Conservation (phyloP, 768 basidiomycete species). For the Tricholoma saponaceum region DNA sequence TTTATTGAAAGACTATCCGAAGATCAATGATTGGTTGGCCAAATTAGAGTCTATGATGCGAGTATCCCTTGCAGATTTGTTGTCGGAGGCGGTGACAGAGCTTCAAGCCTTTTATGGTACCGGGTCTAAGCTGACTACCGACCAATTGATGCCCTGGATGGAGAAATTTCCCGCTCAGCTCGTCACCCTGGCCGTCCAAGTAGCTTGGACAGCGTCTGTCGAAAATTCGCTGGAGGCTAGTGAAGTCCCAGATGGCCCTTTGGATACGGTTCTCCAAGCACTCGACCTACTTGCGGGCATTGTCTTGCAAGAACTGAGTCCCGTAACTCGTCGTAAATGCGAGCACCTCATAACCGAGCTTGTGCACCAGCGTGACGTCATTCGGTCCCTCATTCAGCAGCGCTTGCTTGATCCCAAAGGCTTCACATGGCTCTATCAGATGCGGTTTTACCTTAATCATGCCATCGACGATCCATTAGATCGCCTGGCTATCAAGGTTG, state of each 20-base stretch:
- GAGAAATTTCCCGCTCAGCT: conserved; percentile 94
- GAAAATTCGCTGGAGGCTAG: conserved; percentile 63
- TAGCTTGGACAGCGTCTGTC: conserved; percentile 88
- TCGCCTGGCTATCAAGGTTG: conserved; percentile 75
- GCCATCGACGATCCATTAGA: conserved; percentile 72
- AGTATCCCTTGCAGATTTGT: conserved; percentile 75
- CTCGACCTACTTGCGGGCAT: conserved; percentile 96
- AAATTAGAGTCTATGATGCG: conserved; percentile 93
- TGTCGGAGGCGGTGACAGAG: conserved; percentile 77
- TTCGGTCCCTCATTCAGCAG: conserved; percentile 70
- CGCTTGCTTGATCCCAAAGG: conserved; percentile 58
- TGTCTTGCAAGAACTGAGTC: conserved; percentile 83
- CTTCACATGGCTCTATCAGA: conserved; percentile 95
- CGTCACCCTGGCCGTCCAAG: conserved; percentile 92
- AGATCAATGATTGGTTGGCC: conserved; percentile 98
- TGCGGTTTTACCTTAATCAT: conserved; percentile 93
- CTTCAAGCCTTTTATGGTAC: conserved; percentile 77
- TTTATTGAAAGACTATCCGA: conserved; percentile 86
- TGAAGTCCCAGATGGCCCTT: conserved; percentile 54
- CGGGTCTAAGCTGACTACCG: conserved; percentile 51
- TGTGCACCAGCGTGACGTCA: conserved; percentile 96
- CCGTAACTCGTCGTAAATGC: conserved; percentile 95
- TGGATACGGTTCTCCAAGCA: conserved; percentile 74
- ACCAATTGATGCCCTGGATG: conserved; percentile 84
- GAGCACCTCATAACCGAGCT: conserved; percentile 99